These are phyloP conservation scores for Neurospora sp. DNA, from an alignment of 495 filamentous ascomycete genomes.

Conservation along the genomic window DNA sequence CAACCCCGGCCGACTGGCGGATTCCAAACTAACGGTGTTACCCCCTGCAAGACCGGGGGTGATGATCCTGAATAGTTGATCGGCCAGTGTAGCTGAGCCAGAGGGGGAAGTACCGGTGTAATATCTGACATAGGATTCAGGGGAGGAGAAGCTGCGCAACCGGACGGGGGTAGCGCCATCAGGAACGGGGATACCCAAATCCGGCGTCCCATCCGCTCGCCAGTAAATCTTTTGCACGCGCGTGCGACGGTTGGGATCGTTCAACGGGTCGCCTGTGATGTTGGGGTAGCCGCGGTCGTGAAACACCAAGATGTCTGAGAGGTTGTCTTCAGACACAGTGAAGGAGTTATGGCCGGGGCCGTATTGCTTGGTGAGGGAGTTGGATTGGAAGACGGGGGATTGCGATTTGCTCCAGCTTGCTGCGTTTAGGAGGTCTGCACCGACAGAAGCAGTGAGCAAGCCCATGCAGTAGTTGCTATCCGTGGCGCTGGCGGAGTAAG, in stretches of 20 bases:
- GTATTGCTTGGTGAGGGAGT: conserved; percentile 29
- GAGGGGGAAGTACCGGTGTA: not conserved
- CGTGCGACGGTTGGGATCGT: conserved; percentile 39
- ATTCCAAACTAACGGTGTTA: conserved; percentile 13
- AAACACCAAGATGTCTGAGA: conserved; percentile 39
- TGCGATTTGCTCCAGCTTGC: conserved; percentile 34
- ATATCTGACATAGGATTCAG: conserved; percentile 1
- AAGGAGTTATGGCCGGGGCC: conserved; percentile 47
- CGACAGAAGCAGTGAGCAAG: conserved; percentile 34
- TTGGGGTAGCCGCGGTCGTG: conserved; percentile 36
- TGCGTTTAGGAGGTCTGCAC: conserved; percentile 25
- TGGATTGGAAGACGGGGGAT: conserved; percentile 21
- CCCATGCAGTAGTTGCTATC: conserved; percentile 41
- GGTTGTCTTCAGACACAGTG: conserved; percentile 38
- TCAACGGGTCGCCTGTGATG: conserved; percentile 20
- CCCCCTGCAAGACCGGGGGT: conserved; percentile 11
- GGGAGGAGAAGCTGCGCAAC: not conserved
- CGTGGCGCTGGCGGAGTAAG: conserved; percentile 37
- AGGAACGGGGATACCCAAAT: conserved; percentile 31
- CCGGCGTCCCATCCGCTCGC: conserved; percentile 35
- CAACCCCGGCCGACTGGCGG: conserved; percentile 10
- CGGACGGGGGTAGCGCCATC: conserved; percentile 14
- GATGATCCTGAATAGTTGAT: conserved; percentile 12
- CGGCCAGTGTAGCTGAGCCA: not conserved
- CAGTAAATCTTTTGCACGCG: conserved; percentile 37